A percentile compares a stretch with the other conserved stretches of the same genome.
Evolutionary conservation across 2,329 filamentous ascomycete species (phyloP).

Genomic region (Tetracladium maxilliforme): DNA sequence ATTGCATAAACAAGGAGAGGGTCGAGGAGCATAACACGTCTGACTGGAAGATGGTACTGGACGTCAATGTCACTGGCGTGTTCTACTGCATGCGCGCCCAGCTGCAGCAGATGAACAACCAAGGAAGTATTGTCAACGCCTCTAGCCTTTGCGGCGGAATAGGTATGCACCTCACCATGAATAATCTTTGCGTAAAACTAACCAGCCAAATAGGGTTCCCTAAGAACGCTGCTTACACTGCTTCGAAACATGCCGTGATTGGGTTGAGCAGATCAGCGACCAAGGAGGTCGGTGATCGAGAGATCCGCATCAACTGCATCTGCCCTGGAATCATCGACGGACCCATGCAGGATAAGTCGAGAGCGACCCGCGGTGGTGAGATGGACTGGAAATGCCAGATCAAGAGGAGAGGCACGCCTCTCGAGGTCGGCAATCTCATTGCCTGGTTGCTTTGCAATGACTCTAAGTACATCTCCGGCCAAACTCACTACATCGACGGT

Average conservation of each 20-base stretch:
- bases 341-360: no score
- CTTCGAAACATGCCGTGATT: constrained; percentile 16
- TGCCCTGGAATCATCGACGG: no score
- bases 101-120: constrained; percentile 23
- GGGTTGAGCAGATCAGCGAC: constrained; percentile 15
- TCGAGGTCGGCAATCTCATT: no score
- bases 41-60: constrained; percentile 24
- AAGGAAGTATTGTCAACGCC: constrained; percentile 43
- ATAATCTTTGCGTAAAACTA: no score
- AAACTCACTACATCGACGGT: no score
- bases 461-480: no score
- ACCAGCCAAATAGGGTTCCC: constrained; percentile 10
- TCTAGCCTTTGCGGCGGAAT: constrained; percentile 24
- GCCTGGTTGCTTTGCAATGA: no score
- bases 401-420: no score
- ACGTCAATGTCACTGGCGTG: constrained; percentile 28
- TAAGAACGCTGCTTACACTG: constrained; percentile 11
- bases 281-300: constrained; percentile 10
- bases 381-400: no score
- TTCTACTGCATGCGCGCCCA: constrained; percentile 35
- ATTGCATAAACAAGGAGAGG: constrained; percentile 11
- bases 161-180: no score
- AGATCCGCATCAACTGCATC: constrained; percentile 3
- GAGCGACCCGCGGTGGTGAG: no score
- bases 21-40: constrained; percentile 12